These are phyloP conservation scores for Plasmodium vinckei DNA, from an alignment of 169 alveolate species.

Conservation along the genomic window DNA sequence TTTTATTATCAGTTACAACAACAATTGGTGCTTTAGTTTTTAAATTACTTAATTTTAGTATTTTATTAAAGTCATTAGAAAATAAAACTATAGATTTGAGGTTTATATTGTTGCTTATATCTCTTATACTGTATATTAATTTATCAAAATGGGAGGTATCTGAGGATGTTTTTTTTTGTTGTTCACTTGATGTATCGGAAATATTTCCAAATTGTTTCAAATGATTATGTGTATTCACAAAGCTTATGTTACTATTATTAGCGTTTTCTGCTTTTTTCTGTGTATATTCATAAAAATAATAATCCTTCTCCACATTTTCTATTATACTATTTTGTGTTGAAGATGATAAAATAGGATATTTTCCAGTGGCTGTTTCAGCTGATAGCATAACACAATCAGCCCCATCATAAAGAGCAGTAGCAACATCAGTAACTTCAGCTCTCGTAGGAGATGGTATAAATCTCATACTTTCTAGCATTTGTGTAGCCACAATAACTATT, in stretches of 20 bases:
- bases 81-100: conserved; percentile 75
- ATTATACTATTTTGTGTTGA: conserved; percentile 81
- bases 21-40: conserved; percentile 81
- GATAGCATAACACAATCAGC: conserved; percentile 95
- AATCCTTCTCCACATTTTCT: conserved; percentile 81
- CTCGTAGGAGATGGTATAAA: conserved; percentile 96
- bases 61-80: conserved; percentile 79
- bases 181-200: neutral
- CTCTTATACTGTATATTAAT: conserved; percentile 69
- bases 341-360: conserved; percentile 85
- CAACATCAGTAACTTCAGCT: conserved; percentile 98
- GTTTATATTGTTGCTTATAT: conserved; percentile 65
- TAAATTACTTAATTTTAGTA: conserved; percentile 83
- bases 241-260: conserved; percentile 5
- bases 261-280: conserved; percentile 74
- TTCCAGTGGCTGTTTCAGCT: conserved; percentile 90
- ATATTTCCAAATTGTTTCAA: neutral
- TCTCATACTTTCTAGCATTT: conserved; percentile 97
- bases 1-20: conserved; percentile 77
- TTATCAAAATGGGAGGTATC: conserved; percentile 57
- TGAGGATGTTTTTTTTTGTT: neutral
- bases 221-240: neutral
- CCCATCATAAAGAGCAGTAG: conserved; percentile 97
- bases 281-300: conserved; percentile 74
- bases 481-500: conserved; percentile 97